phyloP scores from a whole-genome alignment of 1,284 basidiomycete genomes.

The Waitea zeae region DNA sequence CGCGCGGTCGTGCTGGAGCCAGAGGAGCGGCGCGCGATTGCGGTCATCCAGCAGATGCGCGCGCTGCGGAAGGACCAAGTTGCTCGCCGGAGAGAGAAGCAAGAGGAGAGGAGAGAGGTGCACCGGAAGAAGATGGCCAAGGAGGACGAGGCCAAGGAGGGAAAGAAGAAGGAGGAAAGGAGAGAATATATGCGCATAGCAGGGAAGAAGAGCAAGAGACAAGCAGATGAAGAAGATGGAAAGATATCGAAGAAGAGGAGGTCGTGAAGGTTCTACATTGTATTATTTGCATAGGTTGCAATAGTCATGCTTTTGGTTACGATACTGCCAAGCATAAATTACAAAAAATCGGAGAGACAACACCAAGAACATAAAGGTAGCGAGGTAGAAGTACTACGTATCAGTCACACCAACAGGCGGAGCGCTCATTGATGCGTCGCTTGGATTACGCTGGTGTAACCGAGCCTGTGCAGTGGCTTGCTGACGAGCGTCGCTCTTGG shows the following conservation, averaged over 20 bases:
- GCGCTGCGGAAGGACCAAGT: conserved; percentile 85
- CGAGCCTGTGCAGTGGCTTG: no score
- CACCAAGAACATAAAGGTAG: no score
- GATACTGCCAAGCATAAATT: no score
- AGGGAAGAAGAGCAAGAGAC: conserved; percentile 58
- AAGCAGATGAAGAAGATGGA: conserved; percentile 40
- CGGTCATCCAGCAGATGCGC: conserved; percentile 89
- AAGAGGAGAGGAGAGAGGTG: conserved; percentile 49
- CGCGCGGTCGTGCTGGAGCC: conserved; percentile 91
- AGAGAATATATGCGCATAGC: conserved; percentile 63
- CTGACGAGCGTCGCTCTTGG: no score
- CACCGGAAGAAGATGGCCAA: conserved; percentile 54
- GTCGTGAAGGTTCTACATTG: no score
- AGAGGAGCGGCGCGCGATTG: conserved; percentile 85
- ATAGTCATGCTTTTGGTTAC: no score
- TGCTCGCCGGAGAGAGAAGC: conserved; percentile 63
- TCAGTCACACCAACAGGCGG: no score
- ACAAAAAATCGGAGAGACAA: no score
- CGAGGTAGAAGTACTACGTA: no score
- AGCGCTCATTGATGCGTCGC: no score
- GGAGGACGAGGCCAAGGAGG: conserved; percentile 47
- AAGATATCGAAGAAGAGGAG: conserved; percentile 27
- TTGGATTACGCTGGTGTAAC: no score
- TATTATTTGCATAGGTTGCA: no score
- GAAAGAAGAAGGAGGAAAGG: conserved; percentile 66